phyloP scores from a whole-genome alignment of 176 grass and related monocot species.

The Puccinellia tenuiflora region DNA sequence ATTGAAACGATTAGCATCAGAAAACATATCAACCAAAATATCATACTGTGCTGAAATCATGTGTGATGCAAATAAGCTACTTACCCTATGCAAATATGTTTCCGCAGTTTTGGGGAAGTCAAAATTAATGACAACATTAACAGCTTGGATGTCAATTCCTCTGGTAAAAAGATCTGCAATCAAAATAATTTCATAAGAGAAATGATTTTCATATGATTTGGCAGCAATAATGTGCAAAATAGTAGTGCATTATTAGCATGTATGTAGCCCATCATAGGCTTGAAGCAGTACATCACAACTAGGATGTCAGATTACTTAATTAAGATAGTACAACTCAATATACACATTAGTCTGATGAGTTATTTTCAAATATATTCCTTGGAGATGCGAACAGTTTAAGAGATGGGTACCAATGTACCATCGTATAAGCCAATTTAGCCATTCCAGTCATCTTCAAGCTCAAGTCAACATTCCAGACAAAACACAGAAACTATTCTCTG shows the following conservation, averaged over 20 bases:
- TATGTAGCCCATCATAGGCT: neutral
- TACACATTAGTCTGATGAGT: neutral
- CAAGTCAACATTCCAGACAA: neutral
- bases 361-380: neutral
- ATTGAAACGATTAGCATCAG: neutral
- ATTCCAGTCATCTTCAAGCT: neutral
- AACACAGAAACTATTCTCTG: neutral
- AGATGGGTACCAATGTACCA: neutral
- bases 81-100: conserved; percentile 94
- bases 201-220: neutral
- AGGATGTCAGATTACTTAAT: neutral
- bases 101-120: conserved; percentile 88
- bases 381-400: neutral
- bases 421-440: neutral
- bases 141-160: conserved; percentile 94
- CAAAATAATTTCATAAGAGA: neutral
- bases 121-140: conserved; percentile 97
- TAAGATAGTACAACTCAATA: neutral
- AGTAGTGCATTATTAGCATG: neutral
- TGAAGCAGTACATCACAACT: neutral
- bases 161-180: conserved; percentile 91
- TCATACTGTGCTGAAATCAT: neutral
- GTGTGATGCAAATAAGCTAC: neutral
- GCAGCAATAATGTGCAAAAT: neutral
- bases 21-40: neutral